phyloP scores from a whole-genome alignment of 2,329 filamentous ascomycete genomes.

The Colletotrichum nymphaeae region DNA sequence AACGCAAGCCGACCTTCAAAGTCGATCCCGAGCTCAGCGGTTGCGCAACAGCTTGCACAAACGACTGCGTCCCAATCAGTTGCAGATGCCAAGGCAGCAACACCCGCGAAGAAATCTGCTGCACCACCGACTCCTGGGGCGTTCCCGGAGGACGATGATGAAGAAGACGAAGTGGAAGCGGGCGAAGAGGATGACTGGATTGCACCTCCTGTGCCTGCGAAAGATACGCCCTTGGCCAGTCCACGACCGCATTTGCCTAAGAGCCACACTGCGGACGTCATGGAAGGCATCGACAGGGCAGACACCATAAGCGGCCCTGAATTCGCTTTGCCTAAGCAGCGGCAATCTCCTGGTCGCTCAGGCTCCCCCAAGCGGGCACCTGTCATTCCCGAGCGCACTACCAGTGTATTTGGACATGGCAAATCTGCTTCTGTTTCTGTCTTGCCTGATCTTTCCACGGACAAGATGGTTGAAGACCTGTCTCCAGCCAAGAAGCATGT shows the following conservation, averaged over 20 bases:
- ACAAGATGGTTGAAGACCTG: slow-evolving; percentile 43
- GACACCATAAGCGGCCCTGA: slow-evolving; percentile 59
- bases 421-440: slow-evolving; percentile 75
- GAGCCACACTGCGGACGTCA: slow-evolving; percentile 70
- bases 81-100: slow-evolving; percentile 43
- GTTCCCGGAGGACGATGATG: slow-evolving; percentile 66
- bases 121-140: slow-evolving; percentile 63
- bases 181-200: slow-evolving; percentile 70
- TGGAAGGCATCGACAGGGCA: slow-evolving; percentile 66
- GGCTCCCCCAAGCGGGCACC: slow-evolving; percentile 51
- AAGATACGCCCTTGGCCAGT: slow-evolving; percentile 49
- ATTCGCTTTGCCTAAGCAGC: slow-evolving; percentile 56
- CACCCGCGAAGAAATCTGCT: slow-evolving; percentile 47
- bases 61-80: slow-evolving; percentile 42
- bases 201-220: slow-evolving; percentile 55
- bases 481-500: slow-evolving; percentile 66
- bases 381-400: slow-evolving; percentile 43
- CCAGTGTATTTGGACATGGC: slow-evolving; percentile 58
- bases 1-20: slow-evolving; percentile 60
- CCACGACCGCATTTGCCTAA: slow-evolving; percentile 67
- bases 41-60: slow-evolving; percentile 45
- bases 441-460: slow-evolving; percentile 49
- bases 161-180: slow-evolving; percentile 53
- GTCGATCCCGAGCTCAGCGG: slow-evolving; percentile 53
- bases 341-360: slow-evolving; percentile 44